Base-by-base conservation (phyloP, 768 basidiomycete genomes). In the Pleurotus sapidus region DNA sequence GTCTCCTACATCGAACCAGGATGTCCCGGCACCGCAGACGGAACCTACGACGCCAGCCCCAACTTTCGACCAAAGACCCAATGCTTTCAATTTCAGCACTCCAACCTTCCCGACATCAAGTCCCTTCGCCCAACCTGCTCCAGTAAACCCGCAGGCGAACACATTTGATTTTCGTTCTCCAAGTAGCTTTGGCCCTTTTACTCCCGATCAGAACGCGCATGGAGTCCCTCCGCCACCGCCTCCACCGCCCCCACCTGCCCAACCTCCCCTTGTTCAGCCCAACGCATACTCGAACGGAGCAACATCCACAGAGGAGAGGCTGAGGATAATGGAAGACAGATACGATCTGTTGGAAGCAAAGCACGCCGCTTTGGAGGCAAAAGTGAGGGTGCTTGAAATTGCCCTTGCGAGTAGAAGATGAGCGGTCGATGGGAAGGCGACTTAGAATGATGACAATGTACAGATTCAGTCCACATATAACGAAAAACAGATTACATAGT, bases 401-500 rank as follows among this genome's bases (percentile, higher is more conserved):
- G 39, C 51, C 24, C 27, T 54, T 37, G 18, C 8, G 23, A 23
- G 37, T 24, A 54, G 51, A 17, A 39, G 51, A 54, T 54, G 23
- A 50, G n/a, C 42, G 42, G n/a, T 9, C 5, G 42, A n/a, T 14
- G 20, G 5, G 42, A 43, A 5, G 42, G 9, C 15, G 20, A 20
- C 3, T 0, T 12, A n/a, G 49, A 50, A 30, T 34, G 37, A 30
- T 30, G n/a, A 30, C 14, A 34, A 17, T 27, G 15, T 45, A 7
- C 42, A 45, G 30, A 34, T 50, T 54, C 51, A 54, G 51, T 24
- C 27, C 49, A 54, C 17, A 54, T 11, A 54, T 20, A 38, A 14
- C 4, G 8, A n/a, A 17, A 25, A 60, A 59, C 65, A 63, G 65
- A 57, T 84, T 76, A 90, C 89, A 91, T 92, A 60, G 78, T 81